Conservation (phyloP, 148 eudicot species). For the Dianthus caryophyllus region DNA sequence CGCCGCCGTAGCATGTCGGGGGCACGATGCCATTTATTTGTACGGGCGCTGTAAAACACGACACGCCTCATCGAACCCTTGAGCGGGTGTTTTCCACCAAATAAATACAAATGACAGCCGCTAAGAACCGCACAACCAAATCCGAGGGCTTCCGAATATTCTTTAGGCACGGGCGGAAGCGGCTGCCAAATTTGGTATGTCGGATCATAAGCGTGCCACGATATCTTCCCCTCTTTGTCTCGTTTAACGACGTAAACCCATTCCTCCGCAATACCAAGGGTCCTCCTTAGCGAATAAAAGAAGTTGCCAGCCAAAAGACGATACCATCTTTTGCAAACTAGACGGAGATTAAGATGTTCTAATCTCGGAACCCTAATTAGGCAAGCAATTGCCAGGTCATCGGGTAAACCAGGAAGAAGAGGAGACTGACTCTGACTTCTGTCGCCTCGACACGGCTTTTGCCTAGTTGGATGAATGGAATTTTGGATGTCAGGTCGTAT, state of each 20-base stretch:
- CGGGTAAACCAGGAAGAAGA: conserved; percentile 84
- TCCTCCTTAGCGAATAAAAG: conserved; percentile 73
- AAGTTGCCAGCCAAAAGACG: conserved; percentile 75
- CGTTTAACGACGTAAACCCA: conserved; percentile 85
- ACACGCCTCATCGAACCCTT: conserved; percentile 98
- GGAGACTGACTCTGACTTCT: conserved; percentile 64
- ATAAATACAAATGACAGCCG: conserved; percentile 82
- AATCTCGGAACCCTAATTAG: conserved; percentile 74
- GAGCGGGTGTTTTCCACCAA: conserved; percentile 87
- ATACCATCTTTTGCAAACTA: conserved; percentile 90
- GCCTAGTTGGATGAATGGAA: conserved; percentile 70
- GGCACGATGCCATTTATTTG: conserved; percentile 94
- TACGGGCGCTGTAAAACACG: conserved; percentile 77
- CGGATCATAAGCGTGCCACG: conserved; percentile 93
- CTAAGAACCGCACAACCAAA: conserved; percentile 91
- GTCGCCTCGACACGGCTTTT: conserved; percentile 65
- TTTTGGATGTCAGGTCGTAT: conserved; percentile 69
- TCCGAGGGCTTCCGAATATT: conserved; percentile 72
- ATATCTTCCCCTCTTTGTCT: conserved; percentile 70
- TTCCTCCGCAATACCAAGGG: conserved; percentile 61
- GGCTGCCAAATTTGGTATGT: conserved; percentile 73
- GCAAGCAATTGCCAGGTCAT: conserved; percentile 94
- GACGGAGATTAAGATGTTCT: conserved; percentile 70
- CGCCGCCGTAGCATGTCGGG: conserved; percentile 87
- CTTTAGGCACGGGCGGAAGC: conserved; percentile 88